Evolutionary conservation across 495 filamentous ascomycete species (phyloP).

Genomic region (Durotheca rogersii): DNA sequence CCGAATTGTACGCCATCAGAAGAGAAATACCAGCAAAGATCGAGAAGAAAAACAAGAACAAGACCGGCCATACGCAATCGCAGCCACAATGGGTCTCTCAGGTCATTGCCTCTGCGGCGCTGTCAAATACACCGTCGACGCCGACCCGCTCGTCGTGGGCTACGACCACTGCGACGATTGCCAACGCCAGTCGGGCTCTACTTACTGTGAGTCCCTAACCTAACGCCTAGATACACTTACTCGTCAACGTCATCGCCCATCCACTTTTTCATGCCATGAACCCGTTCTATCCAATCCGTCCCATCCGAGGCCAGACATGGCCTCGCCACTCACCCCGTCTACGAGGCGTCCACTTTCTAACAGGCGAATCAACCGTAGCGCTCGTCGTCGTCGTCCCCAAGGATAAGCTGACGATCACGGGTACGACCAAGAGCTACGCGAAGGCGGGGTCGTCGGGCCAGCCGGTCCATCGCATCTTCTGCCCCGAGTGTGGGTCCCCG

Average conservation of each 20-base stretch:
- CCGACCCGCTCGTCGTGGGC: conserved; percentile 57
- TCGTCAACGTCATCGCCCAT: background rate
- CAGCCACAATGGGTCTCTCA: conserved; percentile 60
- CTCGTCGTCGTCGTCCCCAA: conserved; percentile 67
- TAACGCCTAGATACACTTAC: background rate
- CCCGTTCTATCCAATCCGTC: background rate
- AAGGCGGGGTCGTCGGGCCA: conserved; percentile 57
- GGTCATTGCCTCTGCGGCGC: conserved; percentile 72
- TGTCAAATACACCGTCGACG: conserved; percentile 62
- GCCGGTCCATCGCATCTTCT: conserved; percentile 66
- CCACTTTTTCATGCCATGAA: background rate
- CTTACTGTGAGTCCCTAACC: conserved; percentile 56
- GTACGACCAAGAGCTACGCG: conserved; percentile 62
- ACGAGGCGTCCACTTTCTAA: too few species aligned
- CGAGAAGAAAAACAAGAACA: too few species aligned
- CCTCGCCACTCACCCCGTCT: too few species aligned
- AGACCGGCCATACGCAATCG: too few species aligned
- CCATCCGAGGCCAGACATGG: background rate
- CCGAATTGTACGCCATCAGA: too few species aligned
- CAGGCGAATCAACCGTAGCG: conserved; percentile 41
- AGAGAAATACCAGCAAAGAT: too few species aligned
- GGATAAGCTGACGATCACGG: conserved; percentile 59
- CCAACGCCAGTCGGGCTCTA: conserved; percentile 67
- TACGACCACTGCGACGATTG: conserved; percentile 75
- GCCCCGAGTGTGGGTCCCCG: conserved; percentile 66